These are phyloP conservation scores for Moesziomyces aphidis DNA, from an alignment of 1,284 basidiomycete genomes.

Conservation along the genomic window DNA sequence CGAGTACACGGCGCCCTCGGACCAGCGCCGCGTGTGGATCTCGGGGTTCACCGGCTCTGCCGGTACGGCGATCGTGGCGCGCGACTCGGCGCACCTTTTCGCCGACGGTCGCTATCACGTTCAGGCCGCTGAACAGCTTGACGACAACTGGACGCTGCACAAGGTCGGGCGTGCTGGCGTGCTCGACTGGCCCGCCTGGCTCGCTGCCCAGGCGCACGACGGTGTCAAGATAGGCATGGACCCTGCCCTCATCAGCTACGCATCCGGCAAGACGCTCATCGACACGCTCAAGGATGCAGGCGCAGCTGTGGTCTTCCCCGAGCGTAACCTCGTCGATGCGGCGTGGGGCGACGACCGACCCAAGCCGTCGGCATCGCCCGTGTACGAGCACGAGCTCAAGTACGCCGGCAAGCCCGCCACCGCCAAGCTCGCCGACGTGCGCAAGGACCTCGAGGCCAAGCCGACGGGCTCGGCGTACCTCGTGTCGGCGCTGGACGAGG, in stretches of 20 bases:
- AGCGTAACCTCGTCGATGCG: conserved; percentile 84
- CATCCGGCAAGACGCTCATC: conserved; percentile 70
- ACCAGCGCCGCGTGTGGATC: conserved; percentile 85
- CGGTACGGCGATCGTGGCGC: conserved; percentile 81
- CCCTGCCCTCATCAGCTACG: conserved; percentile 84
- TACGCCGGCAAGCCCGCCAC: conserved; percentile 75
- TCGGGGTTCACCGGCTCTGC: conserved; percentile 88
- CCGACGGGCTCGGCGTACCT: conserved; percentile 50
- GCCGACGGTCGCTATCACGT: conserved; percentile 91
- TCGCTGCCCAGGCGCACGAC: conserved; percentile 69
- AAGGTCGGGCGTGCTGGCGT: conserved; percentile 73
- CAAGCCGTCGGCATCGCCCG: conserved; percentile 75
- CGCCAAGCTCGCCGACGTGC: conserved; percentile 63
- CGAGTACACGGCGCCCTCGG: conserved; percentile 83
- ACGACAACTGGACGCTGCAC: conserved; percentile 81
- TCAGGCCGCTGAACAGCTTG: conserved; percentile 82
- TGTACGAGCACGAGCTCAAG: conserved; percentile 80
- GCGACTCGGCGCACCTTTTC: conserved; percentile 73
- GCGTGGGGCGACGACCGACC: conserved; percentile 80
- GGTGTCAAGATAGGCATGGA: conserved; percentile 82
- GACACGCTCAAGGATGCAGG: conserved; percentile 10
- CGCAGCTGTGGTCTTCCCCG: conserved; percentile 72
- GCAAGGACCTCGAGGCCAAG: conserved; percentile 32
- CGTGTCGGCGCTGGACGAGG: conserved; percentile 59
- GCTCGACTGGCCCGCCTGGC: conserved; percentile 70